Base-by-base conservation (phyloP, 1,139 yeast species). In the Candida sp. region DNA sequence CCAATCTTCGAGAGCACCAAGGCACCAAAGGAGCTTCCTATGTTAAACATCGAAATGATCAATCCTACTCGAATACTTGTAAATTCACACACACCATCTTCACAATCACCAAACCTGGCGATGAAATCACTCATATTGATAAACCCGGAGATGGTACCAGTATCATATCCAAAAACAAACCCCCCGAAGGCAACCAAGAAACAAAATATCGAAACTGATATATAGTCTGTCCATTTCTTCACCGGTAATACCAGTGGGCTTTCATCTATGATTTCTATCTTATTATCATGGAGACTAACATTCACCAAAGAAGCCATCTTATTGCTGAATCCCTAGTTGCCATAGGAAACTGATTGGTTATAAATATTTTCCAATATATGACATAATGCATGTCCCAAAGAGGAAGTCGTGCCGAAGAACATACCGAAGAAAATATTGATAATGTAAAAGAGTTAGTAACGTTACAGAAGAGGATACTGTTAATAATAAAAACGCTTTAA, bases 21-120 rank as follows among this genome's bases (percentile, higher is more conserved):
- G 23, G 93, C 89, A 42, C 95, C 95, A 47, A 80, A 52, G 37
- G 85, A 85, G 55, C 90, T 84, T 11, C 91, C 90, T 40, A 84
- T 64, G 54, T 84, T 83, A 58, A 86, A 82, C 34, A 82, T 70
- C 5, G 91, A 73, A 42, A 84, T 77, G 27, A 83, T 66, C 35
- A 79, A 63, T 15, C 90, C 90, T 22, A 75, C 69, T 44, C 77
- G 60, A 36, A 70, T 62, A 45, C 70, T 63, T 41, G 77, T 59
- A 52, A 76, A 61, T 50, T 62, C 54, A 52, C 58, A 54, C 40
- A 52, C 57, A 40, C 68, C 64, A 22, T 56, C 53, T 7, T 53
- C 48, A 6, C 44, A 44, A 43, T 65, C 58, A 35, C 82, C 87
- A 57, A 78, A 82, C 38, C 70, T 63, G 11, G 56, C 47, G 44